Evolutionary conservation across 2,329 filamentous ascomycete species (phyloP).

Genomic region (Diaporthe longicolla): DNA sequence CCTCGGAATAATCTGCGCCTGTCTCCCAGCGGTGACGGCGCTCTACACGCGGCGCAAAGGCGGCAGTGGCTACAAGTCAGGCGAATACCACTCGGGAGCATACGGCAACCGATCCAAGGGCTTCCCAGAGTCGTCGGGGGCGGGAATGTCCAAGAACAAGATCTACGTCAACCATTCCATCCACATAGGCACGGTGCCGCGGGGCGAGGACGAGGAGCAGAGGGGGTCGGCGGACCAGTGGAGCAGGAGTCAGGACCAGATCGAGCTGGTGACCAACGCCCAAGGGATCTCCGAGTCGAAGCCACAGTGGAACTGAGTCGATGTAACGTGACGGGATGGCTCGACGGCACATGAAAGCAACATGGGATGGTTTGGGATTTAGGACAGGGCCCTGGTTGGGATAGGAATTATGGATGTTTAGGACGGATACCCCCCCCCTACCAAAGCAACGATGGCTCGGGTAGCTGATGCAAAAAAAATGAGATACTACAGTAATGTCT

Average conservation of each 20-base stretch:
- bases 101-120: constrained; percentile 27
- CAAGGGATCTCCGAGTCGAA: constrained; percentile 22
- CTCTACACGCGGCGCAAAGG: constrained; percentile 42
- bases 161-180: constrained; percentile 34
- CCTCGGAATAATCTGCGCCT: constrained; percentile 52
- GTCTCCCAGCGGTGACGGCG: constrained; percentile 49
- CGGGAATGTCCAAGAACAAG: constrained; percentile 23
- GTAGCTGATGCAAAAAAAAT: constrained; percentile 12
- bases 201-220: constrained; percentile 19
- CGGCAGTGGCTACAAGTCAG: constrained; percentile 23
- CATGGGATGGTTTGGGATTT: constrained; percentile 11
- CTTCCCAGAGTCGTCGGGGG: not conserved
- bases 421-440: constrained; percentile 23
- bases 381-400: not conserved
- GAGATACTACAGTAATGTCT: constrained; percentile 28
- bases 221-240: constrained; percentile 18
- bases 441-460: constrained; percentile 18
- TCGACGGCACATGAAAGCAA: not conserved
- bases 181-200: constrained; percentile 14
- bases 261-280: constrained; percentile 35
- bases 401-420: not conserved
- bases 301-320: not conserved
- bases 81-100: constrained; percentile 11
- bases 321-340: not conserved
- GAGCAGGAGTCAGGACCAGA: constrained; percentile 35